These are phyloP conservation scores for Thalassiosira mediterranea DNA, from an alignment of 352 stramenopile species.

Conservation along the genomic window DNA sequence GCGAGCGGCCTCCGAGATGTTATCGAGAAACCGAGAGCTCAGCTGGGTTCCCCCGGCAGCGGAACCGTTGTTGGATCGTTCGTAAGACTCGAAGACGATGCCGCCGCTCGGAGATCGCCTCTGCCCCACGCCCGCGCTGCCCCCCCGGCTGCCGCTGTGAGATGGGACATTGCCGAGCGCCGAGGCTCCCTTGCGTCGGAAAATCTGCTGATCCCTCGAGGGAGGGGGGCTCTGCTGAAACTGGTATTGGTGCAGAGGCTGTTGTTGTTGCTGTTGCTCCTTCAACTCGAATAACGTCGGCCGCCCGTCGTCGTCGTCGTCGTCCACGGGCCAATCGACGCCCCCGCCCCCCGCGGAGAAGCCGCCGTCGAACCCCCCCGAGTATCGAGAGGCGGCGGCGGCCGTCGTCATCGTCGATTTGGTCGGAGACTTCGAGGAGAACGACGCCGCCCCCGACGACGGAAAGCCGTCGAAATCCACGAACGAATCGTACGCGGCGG, in stretches of 20 bases:
- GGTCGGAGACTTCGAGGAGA: background rate
- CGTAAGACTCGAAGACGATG: slow-evolving; percentile 24
- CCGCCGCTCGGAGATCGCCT: background rate
- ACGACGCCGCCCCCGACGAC: background rate
- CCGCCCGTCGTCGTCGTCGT: background rate
- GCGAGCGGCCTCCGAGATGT: background rate
- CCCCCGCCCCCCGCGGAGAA: background rate
- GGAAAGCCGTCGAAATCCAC: slow-evolving; percentile 11
- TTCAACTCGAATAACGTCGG: slow-evolving; percentile 1
- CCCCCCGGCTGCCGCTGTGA: slow-evolving; percentile 20
- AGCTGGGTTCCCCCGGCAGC: too few relatives aligned
- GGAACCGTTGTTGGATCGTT: slow-evolving; percentile 9
- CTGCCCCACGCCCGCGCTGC: slow-evolving; percentile 3
- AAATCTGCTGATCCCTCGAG: slow-evolving; percentile 48
- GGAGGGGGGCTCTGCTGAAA: slow-evolving; percentile 7
- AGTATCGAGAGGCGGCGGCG: too few relatives aligned
- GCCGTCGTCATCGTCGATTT: background rate
- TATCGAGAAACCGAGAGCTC: background rate
- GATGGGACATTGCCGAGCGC: slow-evolving; percentile 11
- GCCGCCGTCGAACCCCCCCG: too few relatives aligned
- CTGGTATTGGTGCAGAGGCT: background rate
- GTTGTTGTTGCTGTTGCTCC: background rate
- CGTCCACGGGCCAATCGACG: slow-evolving; percentile 1
- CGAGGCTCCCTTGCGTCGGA: slow-evolving; percentile 21
- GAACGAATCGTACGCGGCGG: slow-evolving; percentile 10